Conservation (phyloP, 148 eudicot species). For the Hydrangea macrophylla region DNA sequence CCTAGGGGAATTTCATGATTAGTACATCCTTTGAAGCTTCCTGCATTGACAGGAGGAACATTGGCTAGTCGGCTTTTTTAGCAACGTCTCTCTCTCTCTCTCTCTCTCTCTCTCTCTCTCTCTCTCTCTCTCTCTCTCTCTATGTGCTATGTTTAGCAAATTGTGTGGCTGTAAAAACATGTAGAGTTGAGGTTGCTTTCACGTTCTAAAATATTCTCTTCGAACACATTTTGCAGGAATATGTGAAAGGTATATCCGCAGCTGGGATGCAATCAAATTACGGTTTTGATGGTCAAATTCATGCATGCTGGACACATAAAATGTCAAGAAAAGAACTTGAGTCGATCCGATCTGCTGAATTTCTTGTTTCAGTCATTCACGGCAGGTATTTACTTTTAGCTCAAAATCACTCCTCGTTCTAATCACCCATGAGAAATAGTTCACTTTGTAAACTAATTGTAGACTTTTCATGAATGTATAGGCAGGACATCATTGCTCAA, state of each 20-base stretch:
- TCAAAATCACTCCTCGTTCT: not conserved
- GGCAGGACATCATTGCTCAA: slow-evolving; percentile 91
- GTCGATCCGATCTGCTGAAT: slow-evolving; percentile 52
- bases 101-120: too few relatives aligned
- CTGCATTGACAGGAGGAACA: too few relatives aligned
- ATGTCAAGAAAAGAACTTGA: slow-evolving; percentile 64
- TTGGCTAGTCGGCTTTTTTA: too few relatives aligned
- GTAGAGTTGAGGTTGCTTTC: not conserved
- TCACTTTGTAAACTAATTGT: not conserved
- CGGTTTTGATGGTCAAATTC: slow-evolving; percentile 89
- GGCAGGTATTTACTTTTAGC: slow-evolving; percentile 56
- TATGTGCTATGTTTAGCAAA: too few relatives aligned
- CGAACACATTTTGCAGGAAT: slow-evolving; percentile 52
- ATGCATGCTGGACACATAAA: slow-evolving; percentile 96
- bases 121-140: too few relatives aligned
- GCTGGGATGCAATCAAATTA: slow-evolving; percentile 88
- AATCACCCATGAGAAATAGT: not conserved
- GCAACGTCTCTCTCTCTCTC: too few relatives aligned
- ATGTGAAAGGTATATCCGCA: slow-evolving; percentile 78
- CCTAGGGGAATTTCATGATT: not conserved
- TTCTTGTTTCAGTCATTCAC: slow-evolving; percentile 87
- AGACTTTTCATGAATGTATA: slow-evolving; percentile 18
- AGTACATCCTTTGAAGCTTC: not conserved
- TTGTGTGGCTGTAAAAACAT: too few relatives aligned
- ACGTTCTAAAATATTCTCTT: not conserved